phyloP scores from a whole-genome alignment of 345 rosid species.

The Boechera stricta region DNA sequence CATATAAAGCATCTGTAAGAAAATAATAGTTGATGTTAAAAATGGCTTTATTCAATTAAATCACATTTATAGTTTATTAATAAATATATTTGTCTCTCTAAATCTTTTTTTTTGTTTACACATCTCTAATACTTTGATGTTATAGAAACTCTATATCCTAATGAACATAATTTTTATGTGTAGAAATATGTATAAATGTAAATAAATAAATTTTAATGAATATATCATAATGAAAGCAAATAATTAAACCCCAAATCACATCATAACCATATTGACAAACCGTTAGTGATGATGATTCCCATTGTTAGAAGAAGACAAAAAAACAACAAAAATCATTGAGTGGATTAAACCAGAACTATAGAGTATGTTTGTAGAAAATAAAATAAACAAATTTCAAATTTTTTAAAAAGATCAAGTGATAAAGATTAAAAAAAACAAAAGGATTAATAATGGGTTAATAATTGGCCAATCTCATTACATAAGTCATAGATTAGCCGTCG shows the following conservation, averaged over 20 bases:
- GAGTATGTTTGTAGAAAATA: not conserved
- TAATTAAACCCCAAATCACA: no score
- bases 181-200: no score
- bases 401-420: not conserved
- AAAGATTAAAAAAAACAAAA: not conserved
- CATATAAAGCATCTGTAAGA: not conserved
- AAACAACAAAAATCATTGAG: no score
- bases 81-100: no score
- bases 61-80: no score
- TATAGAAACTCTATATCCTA: no score
- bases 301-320: no score
- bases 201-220: no score
- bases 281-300: no score
- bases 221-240: not conserved
- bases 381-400: no score
- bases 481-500: conserved; percentile 12
- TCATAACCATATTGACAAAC: not conserved
- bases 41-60: not conserved
- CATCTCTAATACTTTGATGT: no score
- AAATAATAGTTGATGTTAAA: not conserved
- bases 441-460: conserved; percentile 10
- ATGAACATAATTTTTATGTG: not conserved
- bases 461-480: conserved; percentile 28
- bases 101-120: no score
- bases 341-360: not conserved